A percentile compares a stretch with the other conserved stretches of the same genome.
phyloP scores from a whole-genome alignment of 768 basidiomycete species.

The Coprinellus micaceus region DNA sequence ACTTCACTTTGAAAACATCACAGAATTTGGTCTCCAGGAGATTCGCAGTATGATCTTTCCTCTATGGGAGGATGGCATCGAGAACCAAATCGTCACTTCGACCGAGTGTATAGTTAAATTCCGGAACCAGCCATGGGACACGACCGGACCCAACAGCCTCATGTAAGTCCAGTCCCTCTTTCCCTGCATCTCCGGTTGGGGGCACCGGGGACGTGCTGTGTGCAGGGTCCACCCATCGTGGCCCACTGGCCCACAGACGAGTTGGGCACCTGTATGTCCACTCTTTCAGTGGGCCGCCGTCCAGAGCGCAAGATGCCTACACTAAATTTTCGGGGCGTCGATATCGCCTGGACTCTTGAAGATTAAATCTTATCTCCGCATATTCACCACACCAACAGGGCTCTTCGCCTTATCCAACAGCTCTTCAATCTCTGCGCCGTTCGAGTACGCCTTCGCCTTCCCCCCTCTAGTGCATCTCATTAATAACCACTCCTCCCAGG shows the following conservation, averaged over 20 bases:
- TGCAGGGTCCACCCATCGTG: background rate
- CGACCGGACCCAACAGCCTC: conserved; percentile 48
- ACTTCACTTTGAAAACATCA: conserved; percentile 53
- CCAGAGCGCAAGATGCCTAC: too few relatives aligned
- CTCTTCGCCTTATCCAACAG: conserved; percentile 56
- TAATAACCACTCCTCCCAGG: conserved; percentile 50
- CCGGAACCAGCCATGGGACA: conserved; percentile 63
- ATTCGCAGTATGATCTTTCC: conserved; percentile 53
- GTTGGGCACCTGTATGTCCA: too few relatives aligned
- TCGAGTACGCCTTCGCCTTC: conserved; percentile 7
- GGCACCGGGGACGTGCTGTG: conserved; percentile 4
- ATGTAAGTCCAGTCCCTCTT: conserved; percentile 46
- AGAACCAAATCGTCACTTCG: conserved; percentile 38
- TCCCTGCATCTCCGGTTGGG: background rate
- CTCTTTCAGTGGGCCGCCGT: too few relatives aligned
- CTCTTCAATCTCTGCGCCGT: conserved; percentile 57
- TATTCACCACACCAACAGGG: conserved; percentile 42
- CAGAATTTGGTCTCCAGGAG: conserved; percentile 51
- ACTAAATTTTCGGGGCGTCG: too few relatives aligned
- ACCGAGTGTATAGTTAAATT: conserved; percentile 62
- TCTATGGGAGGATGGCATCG: conserved; percentile 67
- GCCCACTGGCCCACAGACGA: too few relatives aligned
- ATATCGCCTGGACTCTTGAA: too few relatives aligned
- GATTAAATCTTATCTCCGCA: too few relatives aligned
- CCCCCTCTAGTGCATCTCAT: too few relatives aligned